These are phyloP conservation scores for Baudoinia panamericana DNA, from an alignment of 495 filamentous ascomycete genomes.

Conservation along the genomic window DNA sequence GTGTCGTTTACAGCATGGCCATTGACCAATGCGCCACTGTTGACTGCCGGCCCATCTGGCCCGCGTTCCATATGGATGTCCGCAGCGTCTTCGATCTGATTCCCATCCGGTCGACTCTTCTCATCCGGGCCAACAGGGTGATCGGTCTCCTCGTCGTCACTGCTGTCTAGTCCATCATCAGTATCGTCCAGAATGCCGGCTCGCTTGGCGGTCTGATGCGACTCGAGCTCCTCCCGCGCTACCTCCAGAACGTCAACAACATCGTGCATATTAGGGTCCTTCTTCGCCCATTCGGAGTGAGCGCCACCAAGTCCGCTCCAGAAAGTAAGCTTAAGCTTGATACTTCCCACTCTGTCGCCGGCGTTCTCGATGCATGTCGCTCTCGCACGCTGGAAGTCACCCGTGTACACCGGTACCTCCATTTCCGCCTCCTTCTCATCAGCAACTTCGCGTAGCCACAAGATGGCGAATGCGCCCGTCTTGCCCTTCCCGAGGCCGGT, in stretches of 20 bases:
- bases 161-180: conserved; percentile 8
- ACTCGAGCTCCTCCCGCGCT: conserved; percentile 41
- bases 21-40: background rate
- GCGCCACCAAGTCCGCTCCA: conserved; percentile 46
- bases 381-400: conserved; percentile 26
- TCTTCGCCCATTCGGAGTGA: conserved; percentile 40
- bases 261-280: conserved; percentile 37
- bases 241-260: conserved; percentile 52
- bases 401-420: conserved; percentile 40
- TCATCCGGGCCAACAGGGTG: conserved; percentile 7
- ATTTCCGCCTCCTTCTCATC: conserved; percentile 49
- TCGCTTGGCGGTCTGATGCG: conserved; percentile 23
- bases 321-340: conserved; percentile 42
- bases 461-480: conserved; percentile 45
- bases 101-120: background rate
- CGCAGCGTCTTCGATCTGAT: conserved; percentile 20
- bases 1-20: background rate
- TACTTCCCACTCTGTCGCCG: conserved; percentile 41
- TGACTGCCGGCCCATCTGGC: background rate
- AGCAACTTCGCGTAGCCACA: conserved; percentile 53
- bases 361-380: conserved; percentile 20
- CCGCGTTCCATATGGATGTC: conserved; percentile 1
- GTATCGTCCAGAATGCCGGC: conserved; percentile 21
- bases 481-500: conserved; percentile 35
- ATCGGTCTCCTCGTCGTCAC: conserved; percentile 2